phyloP scores from a whole-genome alignment of 768 basidiomycete genomes.

The Hemileccinum rubropunctum region DNA sequence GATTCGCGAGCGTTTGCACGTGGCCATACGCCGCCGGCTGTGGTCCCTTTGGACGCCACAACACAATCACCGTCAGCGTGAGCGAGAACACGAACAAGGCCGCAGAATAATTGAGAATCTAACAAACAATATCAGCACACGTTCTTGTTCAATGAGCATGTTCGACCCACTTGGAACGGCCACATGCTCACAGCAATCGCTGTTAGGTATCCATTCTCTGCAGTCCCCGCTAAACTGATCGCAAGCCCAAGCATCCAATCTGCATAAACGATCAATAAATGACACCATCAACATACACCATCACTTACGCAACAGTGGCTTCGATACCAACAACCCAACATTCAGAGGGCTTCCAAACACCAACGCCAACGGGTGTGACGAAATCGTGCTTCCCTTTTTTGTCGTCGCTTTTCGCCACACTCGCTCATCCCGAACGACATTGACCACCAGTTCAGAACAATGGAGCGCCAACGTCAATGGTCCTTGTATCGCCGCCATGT shows the following conservation, averaged over 20 bases:
- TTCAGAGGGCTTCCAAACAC: conserved; percentile 22
- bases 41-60: conserved; percentile 17
- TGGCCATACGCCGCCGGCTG: conserved; percentile 35
- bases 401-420: conserved; percentile 25
- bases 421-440: conserved; percentile 28
- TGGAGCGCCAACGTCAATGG: conserved; percentile 28
- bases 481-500: conserved; percentile 26
- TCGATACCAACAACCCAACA: conserved; percentile 14
- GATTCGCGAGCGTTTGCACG: conserved; percentile 32
- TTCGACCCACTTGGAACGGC: conserved; percentile 24
- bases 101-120: conserved; percentile 28
- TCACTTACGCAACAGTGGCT: conserved; percentile 28
- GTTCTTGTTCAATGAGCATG: too few species aligned
- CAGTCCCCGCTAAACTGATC: conserved; percentile 16
- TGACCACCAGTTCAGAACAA: conserved; percentile 28
- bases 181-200: conserved; percentile 25
- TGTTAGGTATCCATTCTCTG: conserved; percentile 6
- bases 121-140: neutral
- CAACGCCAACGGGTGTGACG: conserved; percentile 19
- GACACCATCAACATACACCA: neutral
- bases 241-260: conserved; percentile 35
- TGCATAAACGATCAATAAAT: neutral
- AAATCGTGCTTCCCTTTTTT: conserved; percentile 12
- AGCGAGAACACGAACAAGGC: conserved; percentile 21
- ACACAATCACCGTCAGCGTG: conserved; percentile 10